These are phyloP conservation scores for Lunularia cruciata DNA, from an alignment of 225 moss, liverwort and hornwort species.

Conservation along the genomic window DNA sequence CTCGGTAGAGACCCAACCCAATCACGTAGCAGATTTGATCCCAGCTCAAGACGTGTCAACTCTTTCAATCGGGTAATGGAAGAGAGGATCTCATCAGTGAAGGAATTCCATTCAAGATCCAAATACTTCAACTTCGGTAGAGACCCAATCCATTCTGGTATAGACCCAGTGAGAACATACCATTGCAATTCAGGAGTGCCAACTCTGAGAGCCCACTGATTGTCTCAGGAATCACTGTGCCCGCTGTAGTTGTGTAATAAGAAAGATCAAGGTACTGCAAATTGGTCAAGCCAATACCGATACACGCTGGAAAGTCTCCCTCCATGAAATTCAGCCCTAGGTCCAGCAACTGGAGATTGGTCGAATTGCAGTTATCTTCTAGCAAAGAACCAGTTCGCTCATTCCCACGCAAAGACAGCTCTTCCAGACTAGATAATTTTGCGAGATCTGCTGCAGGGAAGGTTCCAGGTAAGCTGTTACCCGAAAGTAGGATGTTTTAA, in stretches of 20 bases:
- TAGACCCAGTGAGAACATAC: conserved; percentile 31
- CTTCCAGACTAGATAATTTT: conserved; percentile 43
- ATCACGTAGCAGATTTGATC: conserved; percentile 34
- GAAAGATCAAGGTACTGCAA: conserved; percentile 39
- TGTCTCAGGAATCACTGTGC: conserved; percentile 11
- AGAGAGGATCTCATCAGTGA: too few species aligned
- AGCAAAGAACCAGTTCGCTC: conserved; percentile 52
- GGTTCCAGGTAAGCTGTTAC: conserved; percentile 52
- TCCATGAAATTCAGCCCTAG: conserved; percentile 32
- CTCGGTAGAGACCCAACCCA: conserved; percentile 23
- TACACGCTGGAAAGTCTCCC: conserved; percentile 31
- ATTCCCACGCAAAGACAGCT: conserved; percentile 60
- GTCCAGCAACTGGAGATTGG: conserved; percentile 33
- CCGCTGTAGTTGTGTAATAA: conserved; percentile 13
- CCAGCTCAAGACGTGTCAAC: too few species aligned
- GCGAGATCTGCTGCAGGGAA: conserved; percentile 54
- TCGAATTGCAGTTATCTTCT: conserved; percentile 52
- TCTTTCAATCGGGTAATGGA: too few species aligned
- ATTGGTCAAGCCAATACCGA: conserved; percentile 19
- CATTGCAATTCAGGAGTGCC: conserved; percentile 28
- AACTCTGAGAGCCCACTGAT: conserved; percentile 26
- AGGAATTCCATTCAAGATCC: too few species aligned
- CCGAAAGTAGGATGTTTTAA: conserved; percentile 25
- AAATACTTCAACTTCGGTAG: conserved; percentile 25
- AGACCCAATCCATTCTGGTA: conserved; percentile 35